Base-by-base conservation (phyloP, 805 yeast species). In the Suhomyces kilbournensis region DNA sequence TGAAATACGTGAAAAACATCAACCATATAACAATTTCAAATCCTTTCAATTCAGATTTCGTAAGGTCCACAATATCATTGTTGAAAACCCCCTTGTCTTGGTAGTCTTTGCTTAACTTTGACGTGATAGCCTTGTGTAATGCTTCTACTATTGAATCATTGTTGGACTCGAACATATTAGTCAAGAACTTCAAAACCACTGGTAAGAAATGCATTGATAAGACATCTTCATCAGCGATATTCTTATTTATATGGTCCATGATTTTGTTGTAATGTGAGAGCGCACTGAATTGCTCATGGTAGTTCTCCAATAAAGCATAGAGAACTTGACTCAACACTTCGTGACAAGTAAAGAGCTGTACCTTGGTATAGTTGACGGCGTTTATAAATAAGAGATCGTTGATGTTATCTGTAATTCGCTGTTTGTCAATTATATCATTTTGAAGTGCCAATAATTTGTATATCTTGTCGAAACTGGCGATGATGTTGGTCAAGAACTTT, bases 321-420 rank as follows among this genome's bases (percentile, higher is more conserved):
- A 86, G 70, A 1, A 89, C 73, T 64, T 84, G 88, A 44, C 92
- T 85, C 50, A 92, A 68, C 1, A 77, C 63, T 60, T 90, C 96
- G 65, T 91, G 94, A 59, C 85, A 85, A 47, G 74, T 74, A 49
- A 82, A 77, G 26, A 89, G 72, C 56, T 82, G 83, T 51, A 80
- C 82, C 56, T 90, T 81, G 61, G 87, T 80, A 60, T 80, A 84
- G 35, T 74, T 75, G 34, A 86, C 66, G 19, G 70, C 62, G 54
- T 62, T 64, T 34, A 72, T 67, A 46, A 73, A 72, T 17, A 19
- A 75, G 59, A 55, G 75, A 67, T 63, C 76, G 57, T 78, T 70
- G 51, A 76, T 66, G 56, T 88, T 84, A 56, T 83, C 71, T 1
- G 77, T 69, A 48, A 87, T 70, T 68, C 80, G 76, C 54, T 71